Evolutionary conservation across 768 basidiomycete species (phyloP).

Genomic region (Rhodotorula paludigena): DNA sequence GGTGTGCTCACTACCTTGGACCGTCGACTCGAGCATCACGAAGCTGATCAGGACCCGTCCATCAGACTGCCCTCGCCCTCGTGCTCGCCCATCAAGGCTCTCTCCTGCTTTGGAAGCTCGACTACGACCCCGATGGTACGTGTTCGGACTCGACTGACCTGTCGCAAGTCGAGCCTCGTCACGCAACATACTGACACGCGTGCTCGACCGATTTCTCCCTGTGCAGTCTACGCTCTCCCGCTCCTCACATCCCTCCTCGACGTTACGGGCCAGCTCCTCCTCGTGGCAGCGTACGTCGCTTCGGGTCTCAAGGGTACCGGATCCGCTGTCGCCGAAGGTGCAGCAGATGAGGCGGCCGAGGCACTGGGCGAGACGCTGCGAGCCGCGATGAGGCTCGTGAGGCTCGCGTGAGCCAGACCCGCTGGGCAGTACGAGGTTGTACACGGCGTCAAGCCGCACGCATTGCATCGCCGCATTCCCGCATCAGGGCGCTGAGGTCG

Average conservation of each 20-base stretch:
- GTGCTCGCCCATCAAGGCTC: slow-evolving; percentile 23
- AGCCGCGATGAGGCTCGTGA: too few species aligned
- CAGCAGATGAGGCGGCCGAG: neutral
- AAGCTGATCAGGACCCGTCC: neutral
- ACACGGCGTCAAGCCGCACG: too few species aligned
- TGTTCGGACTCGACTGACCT: neutral
- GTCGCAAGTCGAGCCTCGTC: neutral
- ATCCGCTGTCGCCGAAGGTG: neutral
- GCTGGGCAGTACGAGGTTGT: too few species aligned
- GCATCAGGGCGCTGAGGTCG: too few species aligned
- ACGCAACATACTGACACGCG: neutral
- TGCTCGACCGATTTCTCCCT: neutral
- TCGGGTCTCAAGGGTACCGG: neutral
- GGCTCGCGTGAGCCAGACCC: too few species aligned
- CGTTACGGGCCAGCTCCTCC: slow-evolving; percentile 40
- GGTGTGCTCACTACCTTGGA: slow-evolving; percentile 10
- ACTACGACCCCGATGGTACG: slow-evolving; percentile 42
- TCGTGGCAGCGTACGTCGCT: slow-evolving; percentile 37
- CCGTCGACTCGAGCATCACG: too few species aligned
- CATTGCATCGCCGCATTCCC: too few species aligned
- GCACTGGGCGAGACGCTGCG: too few species aligned
- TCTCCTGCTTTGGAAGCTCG: slow-evolving; percentile 37
- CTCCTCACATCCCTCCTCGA: slow-evolving; percentile 40
- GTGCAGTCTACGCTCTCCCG: slow-evolving; percentile 37
- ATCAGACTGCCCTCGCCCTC: neutral